Conservation (phyloP, 192 early-diverging fungal genomes). For the Gryganskiella cystojenkinii region DNA sequence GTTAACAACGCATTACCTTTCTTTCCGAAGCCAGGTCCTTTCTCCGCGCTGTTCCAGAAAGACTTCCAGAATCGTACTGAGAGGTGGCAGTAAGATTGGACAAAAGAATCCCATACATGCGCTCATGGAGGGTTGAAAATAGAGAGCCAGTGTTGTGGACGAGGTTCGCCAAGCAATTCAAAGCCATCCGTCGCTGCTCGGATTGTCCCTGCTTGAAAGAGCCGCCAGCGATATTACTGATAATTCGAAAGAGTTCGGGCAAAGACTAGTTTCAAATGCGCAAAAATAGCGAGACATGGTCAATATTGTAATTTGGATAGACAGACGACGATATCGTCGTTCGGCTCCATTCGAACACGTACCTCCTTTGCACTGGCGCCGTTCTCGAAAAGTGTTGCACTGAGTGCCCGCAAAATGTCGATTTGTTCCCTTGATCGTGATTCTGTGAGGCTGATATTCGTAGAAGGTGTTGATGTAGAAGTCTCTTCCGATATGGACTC, state of each 20-base stretch:
- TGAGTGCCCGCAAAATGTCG: constrained; percentile 63
- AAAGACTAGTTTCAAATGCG: constrained; percentile 43
- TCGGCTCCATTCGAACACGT: too few relatives aligned
- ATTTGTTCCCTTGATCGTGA: constrained; percentile 26
- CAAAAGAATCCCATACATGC: constrained; percentile 63
- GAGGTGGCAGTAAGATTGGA: constrained; percentile 49
- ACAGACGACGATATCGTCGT: too few relatives aligned
- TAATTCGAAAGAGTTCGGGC: constrained; percentile 24
- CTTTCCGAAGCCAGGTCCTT: constrained; percentile 30
- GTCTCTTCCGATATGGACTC: neutral
- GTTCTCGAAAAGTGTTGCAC: constrained; percentile 63
- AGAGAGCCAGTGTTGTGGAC: constrained; percentile 69
- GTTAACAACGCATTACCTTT: too few relatives aligned
- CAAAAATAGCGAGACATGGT: too few relatives aligned
- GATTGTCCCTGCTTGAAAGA: constrained; percentile 22
- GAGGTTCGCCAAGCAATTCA: constrained; percentile 75
- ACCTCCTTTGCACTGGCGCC: constrained; percentile 51
- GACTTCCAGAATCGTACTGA: constrained; percentile 6
- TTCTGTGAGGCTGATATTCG: neutral
- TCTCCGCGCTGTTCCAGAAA: constrained; percentile 3
- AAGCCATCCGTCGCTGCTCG: constrained; percentile 68
- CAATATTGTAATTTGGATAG: too few relatives aligned
- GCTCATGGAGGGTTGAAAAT: constrained; percentile 53
- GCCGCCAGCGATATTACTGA: constrained; percentile 27
- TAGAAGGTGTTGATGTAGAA: neutral